Base-by-base conservation (phyloP, 1,139 yeast species). In the Saccharomycopsis hybrid region DNA sequence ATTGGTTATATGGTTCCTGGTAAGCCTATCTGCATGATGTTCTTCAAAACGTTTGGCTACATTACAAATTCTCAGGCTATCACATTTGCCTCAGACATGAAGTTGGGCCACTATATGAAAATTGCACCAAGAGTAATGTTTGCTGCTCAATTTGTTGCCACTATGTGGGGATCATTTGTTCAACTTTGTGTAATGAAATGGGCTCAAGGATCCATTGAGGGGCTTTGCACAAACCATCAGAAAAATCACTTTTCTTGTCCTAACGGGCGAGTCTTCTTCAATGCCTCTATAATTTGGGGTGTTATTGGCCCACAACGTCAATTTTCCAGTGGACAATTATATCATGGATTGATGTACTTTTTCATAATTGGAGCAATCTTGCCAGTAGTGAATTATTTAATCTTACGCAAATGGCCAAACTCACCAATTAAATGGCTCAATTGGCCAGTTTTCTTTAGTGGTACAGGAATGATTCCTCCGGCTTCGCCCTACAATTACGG, bases 1-100 rank as follows among this genome's bases (percentile, higher is more conserved):
- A 72, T 76, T 42, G 88, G 88, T 5, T 82, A 80, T 60, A 71
- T 81, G 52, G 62, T 77, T 30, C 85, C 85, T 2, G 86, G 86
- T 8, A 72, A 74, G 46, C 84, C 84, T 1, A 61, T 77, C 32
- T 84, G 85, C 2, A 70, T 78, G 66, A 78, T 78, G 71, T 71
- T 78, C 58, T 72, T 80, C 64, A 81, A 81, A 61, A 75, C 82
- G 1, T 73, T 72, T 59, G 85, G 85, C 9, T 78, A 72, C 62
- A 77, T 77, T 56, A 75, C 80, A 43, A 77, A 77, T 59, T 69
- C 70, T 3, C 85, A 79, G 59, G 85, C 85, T 0, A 70, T 77
- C 44, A 68, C 73, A 47, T 81, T 73, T 62, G 68, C 77, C 41
- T 67, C 71, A 27, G 84, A 80, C 59, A 77, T 78, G 71, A 82